Base-by-base conservation (phyloP, 306 rosid genomes). In the Medicago arabica region DNA sequence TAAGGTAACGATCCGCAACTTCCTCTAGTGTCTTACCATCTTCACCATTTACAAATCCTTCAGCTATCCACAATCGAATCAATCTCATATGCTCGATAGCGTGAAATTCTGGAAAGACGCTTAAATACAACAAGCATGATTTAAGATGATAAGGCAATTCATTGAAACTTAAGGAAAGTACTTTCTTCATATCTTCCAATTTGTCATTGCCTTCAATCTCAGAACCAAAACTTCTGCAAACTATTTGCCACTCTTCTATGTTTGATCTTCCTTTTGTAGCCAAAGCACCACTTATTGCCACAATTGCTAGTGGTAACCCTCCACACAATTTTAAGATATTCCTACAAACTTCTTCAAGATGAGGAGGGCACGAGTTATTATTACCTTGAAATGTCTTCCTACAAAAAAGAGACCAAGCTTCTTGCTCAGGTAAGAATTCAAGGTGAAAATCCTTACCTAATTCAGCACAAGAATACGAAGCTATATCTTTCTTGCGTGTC, bases 71-170 rank as follows among this genome's bases (percentile, higher is more conserved):
- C 67, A 89, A 14, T 13, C 88, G 86, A 78, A 87, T 82, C 71
- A 89, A 21, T 57, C 89, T 75, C 87, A 78, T 80, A 10, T 28
- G 82, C 63, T 85, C 84, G 10, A 83, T 72, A 4, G 79, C 78
- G 14, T 82, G 67, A 34, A 80, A 75, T 46, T 71, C 86, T 0
- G 90, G 94, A 49, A 87, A 89, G 13, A 87, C 72, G 78, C 80
- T 70, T 46, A 87, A 25, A 77, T 89, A 89, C 83, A 89, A 50
- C 77, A 89, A 46, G 62, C 92, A 87, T 31, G 90, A 87, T 40
- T 89, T 87, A 50, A 89, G 87, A 78, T 87, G 75, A 81, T 84
- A 87, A 36, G 92, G 95, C 16, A 89, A 78, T 38, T 87, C 95
- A 38, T 86, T 84, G 84, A 80, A 86, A 76, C 95, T 87, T 5